Evolutionary conservation across 306 rosid genomes (phyloP).

Genomic region (Medicago ruthenica): DNA sequence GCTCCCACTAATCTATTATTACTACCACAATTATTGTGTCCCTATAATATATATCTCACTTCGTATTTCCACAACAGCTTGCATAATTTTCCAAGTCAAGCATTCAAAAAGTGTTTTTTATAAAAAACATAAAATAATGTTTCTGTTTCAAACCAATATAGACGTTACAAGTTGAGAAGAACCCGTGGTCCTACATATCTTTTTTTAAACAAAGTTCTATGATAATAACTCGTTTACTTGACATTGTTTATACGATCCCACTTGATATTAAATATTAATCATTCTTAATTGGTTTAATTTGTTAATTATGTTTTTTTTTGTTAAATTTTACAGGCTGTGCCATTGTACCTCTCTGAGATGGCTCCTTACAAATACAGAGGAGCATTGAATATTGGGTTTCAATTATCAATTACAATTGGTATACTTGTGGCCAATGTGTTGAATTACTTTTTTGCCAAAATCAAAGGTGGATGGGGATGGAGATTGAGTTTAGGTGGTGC

Average conservation of each 20-base stretch:
- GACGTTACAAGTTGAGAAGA: constrained; percentile 18
- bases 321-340: constrained; percentile 68
- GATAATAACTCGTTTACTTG: too few relatives aligned
- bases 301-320: not conserved
- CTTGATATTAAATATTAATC: too few relatives aligned
- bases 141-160: not conserved
- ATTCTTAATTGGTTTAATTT: not conserved
- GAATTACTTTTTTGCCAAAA: constrained; percentile 88
- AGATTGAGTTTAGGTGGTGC: constrained; percentile 93
- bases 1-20: constrained; percentile 6
- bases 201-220: not conserved
- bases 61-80: not conserved
- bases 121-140: not conserved
- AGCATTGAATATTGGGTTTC: constrained; percentile 83
- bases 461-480: constrained; percentile 99
- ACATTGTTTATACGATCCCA: too few relatives aligned
- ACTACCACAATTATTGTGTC: constrained; percentile 40
- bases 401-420: constrained; percentile 80
- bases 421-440: constrained; percentile 81
- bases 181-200: constrained; percentile 3
- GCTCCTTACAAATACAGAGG: constrained; percentile 91
- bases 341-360: constrained; percentile 90
- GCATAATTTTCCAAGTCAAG: constrained; percentile 32
- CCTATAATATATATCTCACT: not conserved
- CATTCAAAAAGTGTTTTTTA: constrained; percentile 32